Percentiles rank a stretch among this genome's conserved stretches.
Conservation (phyloP, 2,329 filamentous ascomycete species). For the Penicillium vulpinum region DNA sequence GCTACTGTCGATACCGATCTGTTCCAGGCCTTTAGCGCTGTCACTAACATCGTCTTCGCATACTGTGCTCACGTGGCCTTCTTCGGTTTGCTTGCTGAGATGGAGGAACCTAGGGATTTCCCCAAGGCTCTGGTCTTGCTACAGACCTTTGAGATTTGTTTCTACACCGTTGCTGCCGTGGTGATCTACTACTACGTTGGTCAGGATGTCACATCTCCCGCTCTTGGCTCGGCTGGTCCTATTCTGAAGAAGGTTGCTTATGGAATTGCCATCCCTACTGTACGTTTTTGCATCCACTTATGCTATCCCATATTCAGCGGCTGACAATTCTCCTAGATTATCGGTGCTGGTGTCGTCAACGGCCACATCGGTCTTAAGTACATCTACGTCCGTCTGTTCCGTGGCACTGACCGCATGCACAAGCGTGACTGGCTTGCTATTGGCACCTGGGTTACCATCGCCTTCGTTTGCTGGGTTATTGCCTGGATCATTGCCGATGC, state of each 20-base stretch:
- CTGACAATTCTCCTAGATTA: slow-evolving; percentile 46
- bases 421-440: slow-evolving; percentile 52
- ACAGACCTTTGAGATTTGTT: slow-evolving; percentile 57
- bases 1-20: slow-evolving; percentile 48
- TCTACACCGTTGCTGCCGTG: slow-evolving; percentile 67
- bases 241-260: slow-evolving; percentile 64
- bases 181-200: slow-evolving; percentile 70
- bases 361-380: slow-evolving; percentile 66
- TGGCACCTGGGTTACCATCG: slow-evolving; percentile 61
- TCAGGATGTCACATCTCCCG: slow-evolving; percentile 61
- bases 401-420: slow-evolving; percentile 56
- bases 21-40: slow-evolving; percentile 59
- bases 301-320: not conserved
- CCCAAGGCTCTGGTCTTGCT: slow-evolving; percentile 63
- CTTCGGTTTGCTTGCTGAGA: slow-evolving; percentile 65
- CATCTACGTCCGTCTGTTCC: slow-evolving; percentile 64
- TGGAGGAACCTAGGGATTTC: slow-evolving; percentile 61
- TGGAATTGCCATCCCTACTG: slow-evolving; percentile 66
- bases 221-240: slow-evolving; percentile 61
- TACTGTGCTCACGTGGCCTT: slow-evolving; percentile 70
- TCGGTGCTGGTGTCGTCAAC: slow-evolving; percentile 70
- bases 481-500: slow-evolving; percentile 68
- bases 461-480: slow-evolving; percentile 57
- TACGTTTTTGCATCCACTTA: slow-evolving; percentile 15
- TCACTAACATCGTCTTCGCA: slow-evolving; percentile 69